A percentile compares a stretch with the other conserved stretches of the same genome.
Conservation (phyloP, 2,329 filamentous ascomycete species). For the Stagonosporopsis vannaccii region DNA sequence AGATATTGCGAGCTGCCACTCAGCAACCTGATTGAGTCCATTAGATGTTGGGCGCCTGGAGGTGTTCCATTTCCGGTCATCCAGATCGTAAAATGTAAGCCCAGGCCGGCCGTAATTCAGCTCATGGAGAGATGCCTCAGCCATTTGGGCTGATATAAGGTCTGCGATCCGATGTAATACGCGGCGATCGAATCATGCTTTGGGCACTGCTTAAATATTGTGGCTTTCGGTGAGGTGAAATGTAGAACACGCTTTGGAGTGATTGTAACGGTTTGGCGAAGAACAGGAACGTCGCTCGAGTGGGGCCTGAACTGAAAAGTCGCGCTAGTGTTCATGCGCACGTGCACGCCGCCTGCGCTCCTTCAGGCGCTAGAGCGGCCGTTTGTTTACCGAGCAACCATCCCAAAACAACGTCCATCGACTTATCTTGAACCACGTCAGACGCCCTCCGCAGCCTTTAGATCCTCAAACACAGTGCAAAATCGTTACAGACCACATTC, state of each 20-base stretch:
- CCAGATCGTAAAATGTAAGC: constrained; percentile 56
- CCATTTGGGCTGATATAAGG: constrained; percentile 60
- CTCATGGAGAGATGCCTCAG: constrained; percentile 59
- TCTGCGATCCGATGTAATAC: constrained; percentile 21
- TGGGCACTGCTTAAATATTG: background rate
- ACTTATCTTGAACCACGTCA: constrained; percentile 30
- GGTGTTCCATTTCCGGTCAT: constrained; percentile 60
- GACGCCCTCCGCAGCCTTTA: constrained; percentile 3
- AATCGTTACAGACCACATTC: constrained; percentile 34
- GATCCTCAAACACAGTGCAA: constrained; percentile 3
- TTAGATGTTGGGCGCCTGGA: constrained; percentile 44
- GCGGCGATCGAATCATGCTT: constrained; percentile 35
- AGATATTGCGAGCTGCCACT: constrained; percentile 30
- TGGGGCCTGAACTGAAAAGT: constrained; percentile 23
- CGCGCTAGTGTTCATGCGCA: constrained; percentile 35
- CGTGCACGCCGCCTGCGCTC: constrained; percentile 30
- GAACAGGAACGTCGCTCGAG: constrained; percentile 13
- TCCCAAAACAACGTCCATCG: constrained; percentile 28
- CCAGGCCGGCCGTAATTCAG: constrained; percentile 64
- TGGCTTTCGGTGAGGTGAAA: constrained; percentile 1
- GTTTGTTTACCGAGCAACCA: constrained; percentile 44
- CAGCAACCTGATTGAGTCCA: constrained; percentile 35
- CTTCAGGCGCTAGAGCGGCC: constrained; percentile 18
- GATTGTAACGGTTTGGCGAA: constrained; percentile 4
- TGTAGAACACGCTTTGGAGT: constrained; percentile 1